Conservation (phyloP, 148 eudicot genomes). For the Salicornia ramosissima region DNA sequence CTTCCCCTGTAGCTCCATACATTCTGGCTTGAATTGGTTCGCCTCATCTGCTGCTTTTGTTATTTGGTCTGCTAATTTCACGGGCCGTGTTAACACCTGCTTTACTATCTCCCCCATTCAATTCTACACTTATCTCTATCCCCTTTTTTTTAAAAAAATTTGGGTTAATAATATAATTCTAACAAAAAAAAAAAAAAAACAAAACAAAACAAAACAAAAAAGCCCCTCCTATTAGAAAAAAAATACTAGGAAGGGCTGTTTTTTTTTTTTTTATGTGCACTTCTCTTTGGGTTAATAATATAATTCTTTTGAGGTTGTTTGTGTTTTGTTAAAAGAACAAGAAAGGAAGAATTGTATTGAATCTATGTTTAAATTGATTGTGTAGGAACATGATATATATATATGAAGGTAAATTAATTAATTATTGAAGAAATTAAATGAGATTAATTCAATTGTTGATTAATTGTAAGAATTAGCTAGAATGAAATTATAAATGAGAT, state of each 20-base stretch:
- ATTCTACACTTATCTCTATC: too few relatives aligned
- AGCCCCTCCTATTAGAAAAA: neutral
- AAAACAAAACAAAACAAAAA: neutral
- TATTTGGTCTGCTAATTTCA: conserved; percentile 72
- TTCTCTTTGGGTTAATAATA: neutral
- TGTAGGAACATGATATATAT: conserved; percentile 17
- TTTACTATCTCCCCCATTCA: conserved; percentile 51
- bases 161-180: too few relatives aligned
- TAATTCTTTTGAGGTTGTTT: too few relatives aligned
- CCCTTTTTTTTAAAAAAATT: too few relatives aligned
- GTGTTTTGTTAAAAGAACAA: neutral
- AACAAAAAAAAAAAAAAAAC: neutral
- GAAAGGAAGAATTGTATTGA: neutral
- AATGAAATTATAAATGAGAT: neutral
- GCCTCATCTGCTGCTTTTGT: conserved; percentile 53
- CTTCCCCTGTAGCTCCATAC: conserved; percentile 53
- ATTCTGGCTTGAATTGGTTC: conserved; percentile 45
- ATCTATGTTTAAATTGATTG: neutral
- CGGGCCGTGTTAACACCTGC: conserved; percentile 61
- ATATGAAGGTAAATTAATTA: neutral
- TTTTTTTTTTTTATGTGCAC: neutral
- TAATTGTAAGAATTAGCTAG: neutral
- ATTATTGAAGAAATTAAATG: neutral
- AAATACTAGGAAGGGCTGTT: conserved; percentile 20
- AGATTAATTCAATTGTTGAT: neutral